These are phyloP conservation scores for Hylodesmum podocarpum DNA, from an alignment of 306 rosid species.

Conservation along the genomic window DNA sequence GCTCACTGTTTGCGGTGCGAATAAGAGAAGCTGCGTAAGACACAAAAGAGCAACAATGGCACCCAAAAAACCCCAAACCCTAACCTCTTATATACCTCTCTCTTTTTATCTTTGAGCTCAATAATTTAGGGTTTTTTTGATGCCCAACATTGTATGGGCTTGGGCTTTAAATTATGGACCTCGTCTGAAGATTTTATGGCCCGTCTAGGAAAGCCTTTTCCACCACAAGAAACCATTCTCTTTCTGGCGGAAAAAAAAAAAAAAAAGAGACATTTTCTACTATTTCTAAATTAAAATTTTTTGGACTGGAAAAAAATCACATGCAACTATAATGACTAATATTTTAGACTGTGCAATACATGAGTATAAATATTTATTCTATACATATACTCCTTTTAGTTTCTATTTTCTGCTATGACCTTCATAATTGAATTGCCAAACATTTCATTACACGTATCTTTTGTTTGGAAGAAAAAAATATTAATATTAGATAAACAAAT, in stretches of 20 bases:
- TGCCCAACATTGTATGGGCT: neutral
- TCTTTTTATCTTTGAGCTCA: neutral
- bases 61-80: conserved; percentile 20
- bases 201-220: neutral
- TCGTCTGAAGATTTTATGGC: neutral
- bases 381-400: too few species aligned
- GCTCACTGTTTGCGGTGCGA: conserved; percentile 18
- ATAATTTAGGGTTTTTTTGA: conserved; percentile 16
- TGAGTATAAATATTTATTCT: too few species aligned
- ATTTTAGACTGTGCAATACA: too few species aligned
- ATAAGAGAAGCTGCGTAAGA: neutral
- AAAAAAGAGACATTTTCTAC: neutral
- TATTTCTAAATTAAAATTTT: neutral
- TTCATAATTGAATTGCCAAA: too few species aligned
- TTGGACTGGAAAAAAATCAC: neutral
- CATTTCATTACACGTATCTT: too few species aligned
- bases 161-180: neutral
- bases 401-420: too few species aligned
- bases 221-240: neutral
- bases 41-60: neutral
- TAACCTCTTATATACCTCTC: neutral
- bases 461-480: too few species aligned
- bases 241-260: neutral
- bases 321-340: neutral
- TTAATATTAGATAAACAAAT: too few species aligned